Evolutionary conservation across 2,329 filamentous ascomycete species (phyloP).

Genomic region (Apiospora sp.): DNA sequence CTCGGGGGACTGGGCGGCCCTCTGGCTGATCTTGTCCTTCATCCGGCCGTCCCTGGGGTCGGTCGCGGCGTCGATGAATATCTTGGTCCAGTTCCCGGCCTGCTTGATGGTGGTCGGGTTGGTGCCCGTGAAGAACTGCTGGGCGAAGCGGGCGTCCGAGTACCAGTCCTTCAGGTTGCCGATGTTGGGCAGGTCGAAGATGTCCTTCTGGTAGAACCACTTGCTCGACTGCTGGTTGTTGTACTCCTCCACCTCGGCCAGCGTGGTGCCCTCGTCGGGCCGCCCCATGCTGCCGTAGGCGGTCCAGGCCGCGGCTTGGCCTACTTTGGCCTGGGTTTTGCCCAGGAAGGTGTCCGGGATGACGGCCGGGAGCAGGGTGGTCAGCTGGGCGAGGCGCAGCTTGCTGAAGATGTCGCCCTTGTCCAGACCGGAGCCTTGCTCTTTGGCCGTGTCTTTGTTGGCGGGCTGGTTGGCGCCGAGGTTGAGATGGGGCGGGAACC

Average conservation of each 20-base stretch:
- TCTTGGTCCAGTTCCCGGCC: constrained; percentile 37
- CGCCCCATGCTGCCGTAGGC: constrained; percentile 34
- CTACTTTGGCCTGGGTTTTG: constrained; percentile 40
- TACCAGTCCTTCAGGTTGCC: constrained; percentile 46
- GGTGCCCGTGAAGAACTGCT: constrained; percentile 53
- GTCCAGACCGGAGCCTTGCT: neutral
- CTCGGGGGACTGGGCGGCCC: constrained; percentile 36
- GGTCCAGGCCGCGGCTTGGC: constrained; percentile 35
- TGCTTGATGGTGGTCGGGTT: constrained; percentile 52
- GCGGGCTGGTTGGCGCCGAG: constrained; percentile 13
- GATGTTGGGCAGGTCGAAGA: constrained; percentile 24
- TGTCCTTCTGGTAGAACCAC: constrained; percentile 9
- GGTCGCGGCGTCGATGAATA: constrained; percentile 46
- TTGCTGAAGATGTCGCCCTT: neutral
- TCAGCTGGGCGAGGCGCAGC: constrained; percentile 7
- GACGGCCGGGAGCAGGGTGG: constrained; percentile 29
- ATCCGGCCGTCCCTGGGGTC: constrained; percentile 43
- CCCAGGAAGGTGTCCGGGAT: constrained; percentile 42
- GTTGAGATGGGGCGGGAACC: constrained; percentile 13
- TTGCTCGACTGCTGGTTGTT: constrained; percentile 16
- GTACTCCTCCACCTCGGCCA: constrained; percentile 39
- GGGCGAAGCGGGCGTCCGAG: constrained; percentile 52
- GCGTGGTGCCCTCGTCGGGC: constrained; percentile 40
- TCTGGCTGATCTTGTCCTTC: constrained; percentile 39
- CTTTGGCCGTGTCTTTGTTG: neutral